phyloP scores from a whole-genome alignment of 306 rosid genomes.

The Cucurbita pepo region DNA sequence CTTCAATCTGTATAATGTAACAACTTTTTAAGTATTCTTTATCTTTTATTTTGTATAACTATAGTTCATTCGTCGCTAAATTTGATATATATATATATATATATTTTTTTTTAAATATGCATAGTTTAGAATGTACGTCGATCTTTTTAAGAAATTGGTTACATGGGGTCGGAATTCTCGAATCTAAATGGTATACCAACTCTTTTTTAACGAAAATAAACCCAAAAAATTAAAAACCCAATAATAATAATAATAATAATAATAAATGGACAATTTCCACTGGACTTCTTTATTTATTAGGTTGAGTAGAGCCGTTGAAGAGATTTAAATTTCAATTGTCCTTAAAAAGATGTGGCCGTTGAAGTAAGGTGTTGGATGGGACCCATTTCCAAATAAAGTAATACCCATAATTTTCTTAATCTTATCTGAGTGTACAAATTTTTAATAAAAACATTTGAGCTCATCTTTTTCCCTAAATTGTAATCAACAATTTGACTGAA shows the following conservation, averaged over 20 bases:
- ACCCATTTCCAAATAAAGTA: not conserved
- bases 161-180: no score
- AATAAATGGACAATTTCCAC: not conserved
- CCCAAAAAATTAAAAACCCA: not conserved
- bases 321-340: not conserved
- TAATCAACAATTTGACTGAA: not conserved
- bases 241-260: no score
- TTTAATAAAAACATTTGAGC: not conserved
- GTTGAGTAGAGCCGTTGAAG: not conserved
- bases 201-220: not conserved
- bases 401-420: not conserved
- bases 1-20: not conserved
- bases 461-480: not conserved
- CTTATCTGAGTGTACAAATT: not conserved
- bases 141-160: no score
- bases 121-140: no score
- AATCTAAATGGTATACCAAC: no score
- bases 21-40: no score
- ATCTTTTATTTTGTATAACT: no score
- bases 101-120: no score
- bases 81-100: no score
- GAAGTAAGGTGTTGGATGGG: not conserved
- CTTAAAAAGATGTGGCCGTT: not conserved
- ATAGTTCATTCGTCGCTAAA: no score
- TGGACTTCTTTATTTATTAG: not conserved